These are phyloP conservation scores for Boletus reticuloceps DNA, from an alignment of 768 basidiomycete species.

Conservation along the genomic window DNA sequence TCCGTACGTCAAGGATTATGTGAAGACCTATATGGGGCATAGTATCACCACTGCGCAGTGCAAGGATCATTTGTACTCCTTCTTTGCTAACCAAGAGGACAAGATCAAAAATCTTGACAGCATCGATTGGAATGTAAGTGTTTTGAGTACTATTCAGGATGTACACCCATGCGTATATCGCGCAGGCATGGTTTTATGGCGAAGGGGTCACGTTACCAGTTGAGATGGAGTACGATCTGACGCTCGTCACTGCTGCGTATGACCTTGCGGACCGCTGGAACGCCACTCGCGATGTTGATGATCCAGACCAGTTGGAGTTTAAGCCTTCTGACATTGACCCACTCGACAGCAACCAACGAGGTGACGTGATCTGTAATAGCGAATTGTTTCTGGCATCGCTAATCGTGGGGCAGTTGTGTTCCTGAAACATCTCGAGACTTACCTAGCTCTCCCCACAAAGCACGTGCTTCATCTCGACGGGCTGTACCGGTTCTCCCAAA, in stretches of 20 bases:
- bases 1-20: constrained; percentile 56
- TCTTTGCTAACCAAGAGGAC: constrained; percentile 42
- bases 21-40: constrained; percentile 50
- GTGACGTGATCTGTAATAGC: constrained; percentile 20
- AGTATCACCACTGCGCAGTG: constrained; percentile 59
- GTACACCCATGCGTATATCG: background rate
- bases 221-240: constrained; percentile 50
- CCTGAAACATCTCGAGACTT: constrained; percentile 49
- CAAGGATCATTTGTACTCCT: constrained; percentile 55
- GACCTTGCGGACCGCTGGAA: constrained; percentile 54
- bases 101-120: constrained; percentile 48
- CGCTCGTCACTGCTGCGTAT: constrained; percentile 51
- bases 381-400: background rate
- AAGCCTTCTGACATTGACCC: constrained; percentile 40
- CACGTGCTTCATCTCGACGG: constrained; percentile 43
- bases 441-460: constrained; percentile 39
- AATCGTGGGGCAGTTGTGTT: constrained; percentile 43
- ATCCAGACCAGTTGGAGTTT: constrained; percentile 38
- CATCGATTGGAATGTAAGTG: constrained; percentile 56
- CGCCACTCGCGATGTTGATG: constrained; percentile 36
- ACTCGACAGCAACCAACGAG: constrained; percentile 53
- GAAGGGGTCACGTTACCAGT: constrained; percentile 50
- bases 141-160: background rate
- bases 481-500: constrained; percentile 42
- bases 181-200: constrained; percentile 56